Conservation (phyloP, 202 grass and related monocot species). For the Cymbopogon flexuosus region DNA sequence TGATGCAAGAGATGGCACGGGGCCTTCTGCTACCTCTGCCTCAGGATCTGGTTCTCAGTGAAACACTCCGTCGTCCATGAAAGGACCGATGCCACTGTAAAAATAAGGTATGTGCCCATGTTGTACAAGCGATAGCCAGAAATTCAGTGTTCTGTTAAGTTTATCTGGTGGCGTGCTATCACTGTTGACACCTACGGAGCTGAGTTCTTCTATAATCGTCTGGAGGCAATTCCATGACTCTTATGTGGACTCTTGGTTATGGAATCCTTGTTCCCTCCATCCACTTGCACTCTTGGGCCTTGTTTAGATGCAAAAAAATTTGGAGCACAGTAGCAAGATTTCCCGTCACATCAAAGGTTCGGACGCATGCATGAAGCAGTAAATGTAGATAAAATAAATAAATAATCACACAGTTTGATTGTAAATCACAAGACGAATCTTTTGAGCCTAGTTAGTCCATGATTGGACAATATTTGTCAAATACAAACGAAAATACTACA, state of each 20-base stretch:
- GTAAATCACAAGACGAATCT: no score
- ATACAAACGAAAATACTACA: no score
- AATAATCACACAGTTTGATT: no score
- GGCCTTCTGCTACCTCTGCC: constrained; percentile 26
- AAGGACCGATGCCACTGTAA: constrained; percentile 11
- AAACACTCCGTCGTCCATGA: background rate
- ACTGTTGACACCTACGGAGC: background rate
- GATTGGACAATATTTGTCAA: no score
- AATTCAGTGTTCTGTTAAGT: background rate
- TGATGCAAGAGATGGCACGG: constrained; percentile 44
- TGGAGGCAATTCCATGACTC: background rate
- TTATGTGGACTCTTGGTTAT: background rate
- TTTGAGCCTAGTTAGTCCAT: no score
- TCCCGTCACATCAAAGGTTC: no score
- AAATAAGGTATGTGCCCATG: constrained; percentile 19
- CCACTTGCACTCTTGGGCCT: no score
- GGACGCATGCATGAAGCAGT: no score
- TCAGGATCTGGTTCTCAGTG: constrained; percentile 55
- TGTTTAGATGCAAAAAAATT: no score
- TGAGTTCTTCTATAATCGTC: background rate
- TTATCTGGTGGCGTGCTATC: background rate
- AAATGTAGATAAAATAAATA: no score
- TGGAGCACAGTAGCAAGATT: no score
- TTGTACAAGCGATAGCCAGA: background rate
- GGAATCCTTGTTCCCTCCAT: no score